phyloP scores from a whole-genome alignment of 345 rosid genomes.

The Linum usitatissimum region DNA sequence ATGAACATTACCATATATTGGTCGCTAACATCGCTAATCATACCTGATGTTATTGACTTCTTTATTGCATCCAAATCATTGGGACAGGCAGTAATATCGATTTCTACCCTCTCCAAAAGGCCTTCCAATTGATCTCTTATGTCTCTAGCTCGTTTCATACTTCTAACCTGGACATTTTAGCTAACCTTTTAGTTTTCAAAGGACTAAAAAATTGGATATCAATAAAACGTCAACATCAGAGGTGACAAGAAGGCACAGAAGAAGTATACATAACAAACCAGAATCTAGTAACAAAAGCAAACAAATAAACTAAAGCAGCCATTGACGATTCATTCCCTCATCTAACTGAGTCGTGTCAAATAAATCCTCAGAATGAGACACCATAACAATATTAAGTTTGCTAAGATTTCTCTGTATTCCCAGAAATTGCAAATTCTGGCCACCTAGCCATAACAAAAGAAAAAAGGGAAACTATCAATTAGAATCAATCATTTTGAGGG shows the following conservation, averaged over 20 bases:
- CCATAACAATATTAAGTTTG: too few relatives aligned
- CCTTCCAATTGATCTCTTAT: constrained; percentile 90
- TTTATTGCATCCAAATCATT: constrained; percentile 62
- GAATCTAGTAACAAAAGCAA: neutral
- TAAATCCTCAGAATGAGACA: neutral
- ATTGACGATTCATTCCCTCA: neutral
- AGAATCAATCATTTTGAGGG: neutral
- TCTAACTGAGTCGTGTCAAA: neutral
- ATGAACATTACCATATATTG: neutral
- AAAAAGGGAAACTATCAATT: neutral
- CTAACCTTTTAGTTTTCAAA: constrained; percentile 4
- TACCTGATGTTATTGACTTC: constrained; percentile 85
- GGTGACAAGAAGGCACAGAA: neutral
- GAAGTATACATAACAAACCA: neutral
- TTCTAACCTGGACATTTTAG: constrained; percentile 55
- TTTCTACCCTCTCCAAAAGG: constrained; percentile 93
- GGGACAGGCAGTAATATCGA: constrained; percentile 53
- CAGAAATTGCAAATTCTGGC: neutral
- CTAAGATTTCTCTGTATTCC: too few relatives aligned
- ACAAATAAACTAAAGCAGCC: neutral
- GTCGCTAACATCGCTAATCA: neutral
- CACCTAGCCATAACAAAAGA: too few relatives aligned
- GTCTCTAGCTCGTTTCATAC: constrained; percentile 98
- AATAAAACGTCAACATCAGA: neutral
- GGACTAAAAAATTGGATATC: constrained; percentile 10